Evolutionary conservation across 1,284 basidiomycete species (phyloP).

Genomic region (Acaromyces ingoldii): DNA sequence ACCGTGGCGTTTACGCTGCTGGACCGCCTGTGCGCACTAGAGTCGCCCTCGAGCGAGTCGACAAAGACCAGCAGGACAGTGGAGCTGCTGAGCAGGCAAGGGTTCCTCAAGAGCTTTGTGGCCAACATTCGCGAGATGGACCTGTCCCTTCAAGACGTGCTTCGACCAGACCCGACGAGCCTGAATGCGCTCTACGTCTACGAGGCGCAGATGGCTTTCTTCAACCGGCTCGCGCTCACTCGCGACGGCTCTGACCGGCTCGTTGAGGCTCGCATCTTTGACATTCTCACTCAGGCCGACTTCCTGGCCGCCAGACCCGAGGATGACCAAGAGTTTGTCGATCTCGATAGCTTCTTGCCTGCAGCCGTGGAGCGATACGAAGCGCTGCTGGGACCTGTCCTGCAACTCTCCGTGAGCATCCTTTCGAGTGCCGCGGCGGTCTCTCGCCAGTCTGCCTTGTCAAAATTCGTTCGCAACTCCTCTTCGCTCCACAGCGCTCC

Average conservation of each 20-base stretch:
- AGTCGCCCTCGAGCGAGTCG: conserved; percentile 12
- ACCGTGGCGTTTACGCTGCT: conserved; percentile 84
- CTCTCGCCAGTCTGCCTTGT: too few species aligned
- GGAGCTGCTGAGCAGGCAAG: conserved; percentile 67
- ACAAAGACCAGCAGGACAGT: conserved; percentile 53
- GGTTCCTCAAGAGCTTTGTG: conserved; percentile 78
- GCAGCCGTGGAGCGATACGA: conserved; percentile 82
- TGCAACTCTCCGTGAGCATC: conserved; percentile 65
- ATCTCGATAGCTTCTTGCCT: conserved; percentile 78
- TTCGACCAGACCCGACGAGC: conserved; percentile 87
- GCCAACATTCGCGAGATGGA: conserved; percentile 78
- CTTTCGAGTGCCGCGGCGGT: conserved; percentile 50
- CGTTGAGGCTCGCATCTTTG: conserved; percentile 72
- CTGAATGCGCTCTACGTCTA: conserved; percentile 90
- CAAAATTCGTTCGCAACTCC: too few species aligned
- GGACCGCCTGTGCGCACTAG: conserved; percentile 62
- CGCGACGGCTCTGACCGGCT: conserved; percentile 77
- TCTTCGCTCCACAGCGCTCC: conserved; percentile 14
- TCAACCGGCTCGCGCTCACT: conserved; percentile 76
- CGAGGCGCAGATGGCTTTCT: conserved; percentile 84
- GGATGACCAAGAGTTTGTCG: conserved; percentile 72
- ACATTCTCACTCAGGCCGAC: conserved; percentile 76
- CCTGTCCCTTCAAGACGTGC: conserved; percentile 67
- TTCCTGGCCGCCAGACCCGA: conserved; percentile 78
- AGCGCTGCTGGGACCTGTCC: conserved; percentile 74